Percentiles rank a stretch among this genome's conserved stretches.
Conservation (phyloP, 192 early-diverging fungal species). For the Oehlia diaphana region DNA sequence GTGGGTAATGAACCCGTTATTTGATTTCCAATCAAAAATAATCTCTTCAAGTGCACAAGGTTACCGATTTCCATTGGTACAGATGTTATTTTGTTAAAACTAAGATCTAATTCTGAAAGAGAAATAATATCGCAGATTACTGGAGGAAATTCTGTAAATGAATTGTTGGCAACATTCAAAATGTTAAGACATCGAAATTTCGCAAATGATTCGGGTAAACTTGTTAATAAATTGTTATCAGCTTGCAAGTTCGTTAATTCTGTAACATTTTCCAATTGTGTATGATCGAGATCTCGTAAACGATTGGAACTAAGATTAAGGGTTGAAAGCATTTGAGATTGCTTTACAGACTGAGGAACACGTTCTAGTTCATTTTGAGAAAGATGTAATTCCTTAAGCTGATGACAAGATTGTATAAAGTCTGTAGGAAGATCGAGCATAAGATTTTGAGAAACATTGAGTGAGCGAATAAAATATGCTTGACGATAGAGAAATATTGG, state of each 20-base stretch:
- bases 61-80: slow-evolving; percentile 75
- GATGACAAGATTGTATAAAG: slow-evolving; percentile 75
- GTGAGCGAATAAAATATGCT: slow-evolving; percentile 67
- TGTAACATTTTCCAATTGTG: slow-evolving; percentile 61
- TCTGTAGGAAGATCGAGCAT: slow-evolving; percentile 80
- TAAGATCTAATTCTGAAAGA: slow-evolving; percentile 73
- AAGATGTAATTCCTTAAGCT: slow-evolving; percentile 67
- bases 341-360: slow-evolving; percentile 67
- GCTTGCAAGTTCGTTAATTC: slow-evolving; percentile 64
- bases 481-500: slow-evolving; percentile 75
- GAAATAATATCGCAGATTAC: slow-evolving; percentile 61
- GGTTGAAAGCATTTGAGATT: slow-evolving; percentile 62
- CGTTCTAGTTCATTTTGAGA: slow-evolving; percentile 66
- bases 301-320: slow-evolving; percentile 81
- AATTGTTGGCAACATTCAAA: slow-evolving; percentile 82
- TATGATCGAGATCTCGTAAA: slow-evolving; percentile 62
- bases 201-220: slow-evolving; percentile 65
- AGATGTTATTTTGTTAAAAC: slow-evolving; percentile 76
- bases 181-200: slow-evolving; percentile 58
- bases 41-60: slow-evolving; percentile 53
- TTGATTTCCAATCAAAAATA: slow-evolving; percentile 77
- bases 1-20: slow-evolving; percentile 70
- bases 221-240: slow-evolving; percentile 72
- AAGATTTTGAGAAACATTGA: slow-evolving; percentile 84
- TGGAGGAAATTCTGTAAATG: slow-evolving; percentile 64